Percentiles rank a stretch among this genome's conserved stretches.
phyloP scores from a whole-genome alignment of 2,329 filamentous ascomycete genomes.

The Pseudodiploospora longispora region DNA sequence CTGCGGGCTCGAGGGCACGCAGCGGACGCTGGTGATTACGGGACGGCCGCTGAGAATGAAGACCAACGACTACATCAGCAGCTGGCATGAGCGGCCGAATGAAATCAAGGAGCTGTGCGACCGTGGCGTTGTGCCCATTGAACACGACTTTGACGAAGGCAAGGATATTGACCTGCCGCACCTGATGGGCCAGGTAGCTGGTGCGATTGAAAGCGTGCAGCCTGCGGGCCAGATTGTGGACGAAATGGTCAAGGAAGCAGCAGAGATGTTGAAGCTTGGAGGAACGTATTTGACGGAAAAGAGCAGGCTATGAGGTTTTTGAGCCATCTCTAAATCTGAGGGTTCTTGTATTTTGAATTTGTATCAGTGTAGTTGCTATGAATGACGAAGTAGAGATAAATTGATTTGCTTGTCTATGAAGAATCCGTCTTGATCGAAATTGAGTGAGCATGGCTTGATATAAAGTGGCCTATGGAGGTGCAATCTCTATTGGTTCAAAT shows the following conservation, averaged over 20 bases:
- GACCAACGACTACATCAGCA: constrained; percentile 74
- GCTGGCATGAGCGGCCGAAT: constrained; percentile 70
- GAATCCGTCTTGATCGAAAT: too few relatives aligned
- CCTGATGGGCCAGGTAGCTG: constrained; percentile 90
- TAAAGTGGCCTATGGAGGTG: too few relatives aligned
- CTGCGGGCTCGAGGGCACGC: constrained; percentile 72
- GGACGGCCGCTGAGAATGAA: constrained; percentile 74
- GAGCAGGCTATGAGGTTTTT: constrained; percentile 32
- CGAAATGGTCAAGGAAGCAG: constrained; percentile 78
- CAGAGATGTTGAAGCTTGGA: constrained; percentile 56
- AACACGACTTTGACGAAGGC: constrained; percentile 74
- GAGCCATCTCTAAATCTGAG: neutral
- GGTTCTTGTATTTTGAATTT: too few relatives aligned
- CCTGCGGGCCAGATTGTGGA: constrained; percentile 78
- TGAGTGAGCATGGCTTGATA: too few relatives aligned
- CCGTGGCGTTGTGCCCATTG: constrained; percentile 69
- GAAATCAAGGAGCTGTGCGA: constrained; percentile 70
- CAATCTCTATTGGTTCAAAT: too few relatives aligned
- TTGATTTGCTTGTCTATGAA: too few relatives aligned
- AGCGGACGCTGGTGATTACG: constrained; percentile 72
- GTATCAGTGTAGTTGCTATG: too few relatives aligned
- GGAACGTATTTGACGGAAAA: constrained; percentile 46
- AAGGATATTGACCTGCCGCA: constrained; percentile 80
- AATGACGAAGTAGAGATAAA: too few relatives aligned
- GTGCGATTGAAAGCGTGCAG: constrained; percentile 66